phyloP scores from a whole-genome alignment of 495 filamentous ascomycete species.

The Echria macrotheca region DNA sequence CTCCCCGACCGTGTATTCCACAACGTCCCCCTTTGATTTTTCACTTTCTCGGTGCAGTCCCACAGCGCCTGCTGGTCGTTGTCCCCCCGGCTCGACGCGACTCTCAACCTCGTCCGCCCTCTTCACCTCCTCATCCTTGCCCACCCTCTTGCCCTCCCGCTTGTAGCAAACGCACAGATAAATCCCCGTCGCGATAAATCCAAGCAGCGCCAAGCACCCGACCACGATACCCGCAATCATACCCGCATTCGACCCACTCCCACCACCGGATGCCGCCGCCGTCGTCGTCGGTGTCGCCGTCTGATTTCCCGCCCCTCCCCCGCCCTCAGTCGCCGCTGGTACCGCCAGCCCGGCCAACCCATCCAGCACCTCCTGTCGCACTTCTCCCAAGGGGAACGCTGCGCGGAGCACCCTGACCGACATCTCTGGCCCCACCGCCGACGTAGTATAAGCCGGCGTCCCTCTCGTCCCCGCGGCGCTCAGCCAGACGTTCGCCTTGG shows the following conservation, averaged over 20 bases:
- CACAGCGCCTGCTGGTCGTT: not conserved
- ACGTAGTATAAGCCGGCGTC: not conserved
- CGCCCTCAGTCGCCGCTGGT: not conserved
- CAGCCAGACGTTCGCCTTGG: not conserved
- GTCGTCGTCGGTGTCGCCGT: not conserved
- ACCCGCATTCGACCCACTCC: not conserved
- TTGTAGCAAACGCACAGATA: not conserved
- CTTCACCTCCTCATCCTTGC: not conserved
- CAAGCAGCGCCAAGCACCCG: not conserved
- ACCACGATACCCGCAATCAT: conserved; percentile 1
- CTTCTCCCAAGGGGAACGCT: conserved; percentile 2
- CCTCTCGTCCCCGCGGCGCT: not conserved
- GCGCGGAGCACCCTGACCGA: not conserved
- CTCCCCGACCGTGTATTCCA: not conserved
- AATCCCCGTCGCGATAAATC: not conserved
- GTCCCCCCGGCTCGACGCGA: no score
- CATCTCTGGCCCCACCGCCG: conserved; percentile 1
- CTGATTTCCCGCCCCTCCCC: not conserved
- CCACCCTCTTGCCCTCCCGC: not conserved
- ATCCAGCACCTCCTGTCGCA: conserved; percentile 4
- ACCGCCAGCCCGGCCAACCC: conserved; percentile 3
- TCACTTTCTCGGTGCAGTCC: not conserved
- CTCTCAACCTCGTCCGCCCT: not conserved
- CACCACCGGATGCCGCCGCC: not conserved
- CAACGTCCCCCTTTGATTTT: not conserved